Evolutionary conservation across 441 rosid genomes (phyloP).

Genomic region (Omphalea diandra): DNA sequence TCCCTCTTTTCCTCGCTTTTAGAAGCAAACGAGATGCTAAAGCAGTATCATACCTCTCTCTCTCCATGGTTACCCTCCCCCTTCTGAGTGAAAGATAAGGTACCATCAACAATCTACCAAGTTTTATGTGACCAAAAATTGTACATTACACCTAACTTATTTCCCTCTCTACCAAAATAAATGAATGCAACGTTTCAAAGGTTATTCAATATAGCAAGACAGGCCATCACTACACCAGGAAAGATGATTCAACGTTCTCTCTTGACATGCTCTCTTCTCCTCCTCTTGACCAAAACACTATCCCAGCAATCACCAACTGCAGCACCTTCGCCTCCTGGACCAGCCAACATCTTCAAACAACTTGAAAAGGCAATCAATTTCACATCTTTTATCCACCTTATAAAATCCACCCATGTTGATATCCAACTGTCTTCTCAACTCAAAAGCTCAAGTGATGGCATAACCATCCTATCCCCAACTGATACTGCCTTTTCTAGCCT

Average conservation of each 20-base stretch:
- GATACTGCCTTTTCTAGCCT: background rate
- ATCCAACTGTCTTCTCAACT: background rate
- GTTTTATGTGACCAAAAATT: constrained; percentile 22
- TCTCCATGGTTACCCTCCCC: background rate
- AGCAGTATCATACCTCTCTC: constrained; percentile 27
- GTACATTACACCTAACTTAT: constrained; percentile 28
- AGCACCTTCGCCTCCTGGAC: background rate
- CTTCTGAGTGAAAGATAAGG: background rate
- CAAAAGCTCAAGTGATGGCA: background rate
- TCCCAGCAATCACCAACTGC: constrained; percentile 28
- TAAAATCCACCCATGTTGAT: background rate
- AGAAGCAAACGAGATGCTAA: constrained; percentile 59
- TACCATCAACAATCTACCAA: constrained; percentile 13
- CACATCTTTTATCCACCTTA: background rate
- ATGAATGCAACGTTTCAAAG: constrained; percentile 8
- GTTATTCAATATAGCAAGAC: constrained; percentile 3
- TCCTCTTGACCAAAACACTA: constrained; percentile 29
- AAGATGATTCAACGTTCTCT: constrained; percentile 23
- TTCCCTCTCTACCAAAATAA: constrained; percentile 21
- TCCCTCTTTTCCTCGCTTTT: constrained; percentile 37
- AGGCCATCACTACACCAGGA: constrained; percentile 18
- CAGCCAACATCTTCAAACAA: background rate
- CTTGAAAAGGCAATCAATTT: background rate
- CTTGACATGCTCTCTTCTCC: constrained; percentile 25
- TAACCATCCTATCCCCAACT: background rate